Evolutionary conservation across 2,329 filamentous ascomycete species (phyloP), one percentile per base, ranked within the genome.

Genomic region (Alternaria metachromatica): DNA sequence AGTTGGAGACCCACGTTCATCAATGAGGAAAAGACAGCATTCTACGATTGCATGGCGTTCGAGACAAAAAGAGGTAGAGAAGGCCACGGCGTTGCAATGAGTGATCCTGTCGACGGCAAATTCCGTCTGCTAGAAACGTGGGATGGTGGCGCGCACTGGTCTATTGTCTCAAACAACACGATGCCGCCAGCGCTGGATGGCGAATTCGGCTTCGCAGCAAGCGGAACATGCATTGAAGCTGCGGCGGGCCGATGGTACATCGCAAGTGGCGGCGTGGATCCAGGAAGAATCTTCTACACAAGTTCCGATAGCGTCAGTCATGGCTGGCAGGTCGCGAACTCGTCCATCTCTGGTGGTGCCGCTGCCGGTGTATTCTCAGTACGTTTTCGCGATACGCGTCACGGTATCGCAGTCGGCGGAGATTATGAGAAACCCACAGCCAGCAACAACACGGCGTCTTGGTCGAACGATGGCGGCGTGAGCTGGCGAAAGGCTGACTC

Each of bases 1-100:
- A 66, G 41, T 15, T 76, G 74, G 75, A 60, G 60, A 13, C 56
- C 37, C 2, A 73, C 71, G 0, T 77, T 77, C 41, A 53, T 72
- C 20, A 77, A 76, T 45, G 43, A 65, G 4, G 72, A 76, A 33
- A 53, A 61, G 18, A 57, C 64, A 12, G 74, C 74, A 4, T 76
- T 75, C 37, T 77, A 75, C 45, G 72, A 77, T 28, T 74, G 74
- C 30, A 71, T 77, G 66, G 69, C 72, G 3, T 77, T 77, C 48
- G 73, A 74, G 37, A 66, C 68, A 30, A 43, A 33, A 28, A 21
- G 12, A 13, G 58, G 50, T 26, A 45, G 59, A 60, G 26, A 57
- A 49, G 23, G 45, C 2, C 68, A 72, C 43, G 74, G 74, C 3
- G 54, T 77, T 3, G 73, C 73, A 7, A 64, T 75, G 66, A 76